phyloP scores from a whole-genome alignment of 768 basidiomycete genomes.

The Grammothele lineata region DNA sequence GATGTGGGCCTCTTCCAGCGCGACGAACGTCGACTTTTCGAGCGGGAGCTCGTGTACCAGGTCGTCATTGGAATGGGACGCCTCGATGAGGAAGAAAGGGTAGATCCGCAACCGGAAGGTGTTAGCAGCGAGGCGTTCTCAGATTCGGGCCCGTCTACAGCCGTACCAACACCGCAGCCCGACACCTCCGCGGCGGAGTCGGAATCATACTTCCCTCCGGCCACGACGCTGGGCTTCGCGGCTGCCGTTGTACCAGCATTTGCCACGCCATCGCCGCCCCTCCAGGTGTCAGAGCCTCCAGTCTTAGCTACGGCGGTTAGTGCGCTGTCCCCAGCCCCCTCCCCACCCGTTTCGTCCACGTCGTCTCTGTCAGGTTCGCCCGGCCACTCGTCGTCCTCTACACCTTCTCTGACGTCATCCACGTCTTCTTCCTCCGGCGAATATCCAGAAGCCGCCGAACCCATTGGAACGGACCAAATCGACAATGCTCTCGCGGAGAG shows the following conservation, averaged over 20 bases:
- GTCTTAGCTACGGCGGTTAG: background rate
- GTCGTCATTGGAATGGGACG: conserved; percentile 89
- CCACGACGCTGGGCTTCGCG: conserved; percentile 2
- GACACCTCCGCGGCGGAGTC: background rate
- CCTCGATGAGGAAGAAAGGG: conserved; percentile 36
- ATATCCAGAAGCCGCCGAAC: conserved; percentile 2
- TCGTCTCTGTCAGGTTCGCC: conserved; percentile 10
- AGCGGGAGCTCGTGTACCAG: conserved; percentile 78
- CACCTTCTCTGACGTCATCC: conserved; percentile 17
- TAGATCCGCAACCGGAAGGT: no score
- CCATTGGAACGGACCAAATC: background rate
- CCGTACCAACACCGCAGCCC: conserved; percentile 15
- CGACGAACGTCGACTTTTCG: conserved; percentile 60
- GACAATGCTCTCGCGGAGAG: conserved; percentile 2
- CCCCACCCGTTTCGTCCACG: conserved; percentile 6
- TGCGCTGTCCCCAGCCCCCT: conserved; percentile 6
- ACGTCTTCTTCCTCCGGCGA: conserved; percentile 14
- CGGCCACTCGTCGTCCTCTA: conserved; percentile 10
- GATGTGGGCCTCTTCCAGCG: conserved; percentile 45
- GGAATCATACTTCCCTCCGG: conserved; percentile 14
- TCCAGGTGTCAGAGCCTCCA: no score
- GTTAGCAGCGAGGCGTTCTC: no score
- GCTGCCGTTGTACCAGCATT: no score
- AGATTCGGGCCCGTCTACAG: conserved; percentile 11
- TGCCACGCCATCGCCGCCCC: no score